Evolutionary conservation across 495 filamentous ascomycete species (phyloP), one percentile per base, ranked within the genome.

Genomic region (Pyronema domesticum): DNA sequence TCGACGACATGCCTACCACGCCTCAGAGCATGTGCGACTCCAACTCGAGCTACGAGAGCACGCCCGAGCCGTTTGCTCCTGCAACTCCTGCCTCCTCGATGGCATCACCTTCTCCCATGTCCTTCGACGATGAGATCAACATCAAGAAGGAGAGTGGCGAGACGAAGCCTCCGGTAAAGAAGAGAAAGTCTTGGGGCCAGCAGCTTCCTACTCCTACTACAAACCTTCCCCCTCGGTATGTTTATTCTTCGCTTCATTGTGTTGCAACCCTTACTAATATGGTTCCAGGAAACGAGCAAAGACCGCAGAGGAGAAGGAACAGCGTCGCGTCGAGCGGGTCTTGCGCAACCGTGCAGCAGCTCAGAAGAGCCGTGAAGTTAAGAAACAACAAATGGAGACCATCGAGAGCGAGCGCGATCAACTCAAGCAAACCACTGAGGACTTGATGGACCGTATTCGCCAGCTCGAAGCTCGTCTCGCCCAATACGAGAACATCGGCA

Each of bases 111-210:
- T 30, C 23, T 30, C 23, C 23, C 23, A 30, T 30, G 23, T 30
- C 23, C 23, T 30, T 30, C 23, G 23, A 30, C 23, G 23, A 30
- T 30, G 60, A 64, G 23, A 65, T 69, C 34, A 64, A 66, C 0
- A 50, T 46, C 3, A 67, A 69, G 46, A 33, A 54, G 6, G 74
- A 72, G 30, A 5, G 23, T 30, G 58, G 55, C 5, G 81, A 86
- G 60, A 87, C 83, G 75, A 93, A 85, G 42, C 11, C n/a, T 73
- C 79, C 81, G 1, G 69, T 74, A 40, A 96, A 95, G 80, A 98
- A 98, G 77, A 76, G 91, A 68, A 98, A 96, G 74, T 95, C 89
- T 55, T 98, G 91, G 91, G 91, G 91, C 60, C 91, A 98, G 71
- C 84, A 93, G 71, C 80, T 98, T 45, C 91, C 91, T 19, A 85